A percentile compares a stretch with the other conserved stretches of the same genome.
Evolutionary conservation across 2,329 filamentous ascomycete genomes (phyloP).

Genomic region (Ascochyta koolunga): DNA sequence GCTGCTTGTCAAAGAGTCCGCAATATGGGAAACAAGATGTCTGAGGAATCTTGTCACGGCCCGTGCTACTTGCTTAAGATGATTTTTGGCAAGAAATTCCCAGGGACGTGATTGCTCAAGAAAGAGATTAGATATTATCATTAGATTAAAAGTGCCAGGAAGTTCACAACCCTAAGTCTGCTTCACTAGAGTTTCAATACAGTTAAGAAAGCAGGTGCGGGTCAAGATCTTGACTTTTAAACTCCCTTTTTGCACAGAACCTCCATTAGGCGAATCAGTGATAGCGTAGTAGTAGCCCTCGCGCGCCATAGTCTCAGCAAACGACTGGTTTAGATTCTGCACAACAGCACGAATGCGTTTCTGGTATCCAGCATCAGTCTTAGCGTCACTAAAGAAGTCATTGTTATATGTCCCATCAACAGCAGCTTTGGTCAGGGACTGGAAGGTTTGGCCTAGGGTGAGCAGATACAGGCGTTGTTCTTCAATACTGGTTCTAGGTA

Average conservation of each 20-base stretch:
- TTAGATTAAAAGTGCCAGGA: constrained; percentile 64
- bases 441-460: constrained; percentile 26
- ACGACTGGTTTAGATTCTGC: constrained; percentile 25
- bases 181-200: background rate
- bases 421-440: constrained; percentile 28
- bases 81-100: constrained; percentile 48
- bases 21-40: background rate
- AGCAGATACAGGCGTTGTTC: constrained; percentile 34
- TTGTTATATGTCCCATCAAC: constrained; percentile 30
- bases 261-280: constrained; percentile 37
- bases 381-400: constrained; percentile 29
- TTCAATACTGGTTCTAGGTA: constrained; percentile 22
- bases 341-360: constrained; percentile 25
- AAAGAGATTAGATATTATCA: constrained; percentile 65
- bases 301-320: constrained; percentile 29
- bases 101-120: constrained; percentile 62
- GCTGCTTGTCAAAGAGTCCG: background rate
- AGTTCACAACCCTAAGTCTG: constrained; percentile 60
- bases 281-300: constrained; percentile 28
- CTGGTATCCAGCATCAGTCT: constrained; percentile 7
- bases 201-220: background rate
- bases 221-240: background rate
- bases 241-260: background rate
- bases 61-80: constrained; percentile 18
- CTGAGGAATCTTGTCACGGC: background rate